Evolutionary conservation across 805 yeast genomes (phyloP), one percentile per base, ranked within the genome.

Genomic region (Hanseniaspora meyeri): DNA sequence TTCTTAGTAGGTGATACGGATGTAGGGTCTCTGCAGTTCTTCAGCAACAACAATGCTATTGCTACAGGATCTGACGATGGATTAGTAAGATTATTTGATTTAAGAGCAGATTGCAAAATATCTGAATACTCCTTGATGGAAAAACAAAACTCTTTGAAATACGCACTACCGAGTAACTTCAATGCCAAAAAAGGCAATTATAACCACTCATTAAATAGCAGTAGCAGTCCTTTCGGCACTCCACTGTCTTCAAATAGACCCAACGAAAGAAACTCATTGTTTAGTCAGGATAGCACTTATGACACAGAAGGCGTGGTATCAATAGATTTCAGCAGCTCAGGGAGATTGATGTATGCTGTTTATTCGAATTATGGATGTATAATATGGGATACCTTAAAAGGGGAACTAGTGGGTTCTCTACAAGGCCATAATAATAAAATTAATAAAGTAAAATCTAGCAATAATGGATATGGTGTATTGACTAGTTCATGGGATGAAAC

Each of bases 401-500:
- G 80, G 14, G 81, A 79, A 56, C 70, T 84, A 16, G 78, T 87
- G 7, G 89, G 87, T 0, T 72, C 77, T 19, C 65, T 87, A 52
- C 82, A 80, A 32, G 87, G 85, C 0, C 93, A 86, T 62, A 64
- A 70, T 11, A 80, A 79, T 60, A 74, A 82, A 49, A 76, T 85
- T 10, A 79, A 81, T 51, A 79, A 80, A 61, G 83, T 89, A 2
- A 71, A 74, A 40, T 76, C 82, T 1, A 78, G 89, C 60, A 82
- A 82, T 0, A 87, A 87, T 67, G 96, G 96, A 0, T 65, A 78
- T 24, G 89, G 84, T 0, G 75, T 89, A 10, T 81, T 83, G 57
- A 85, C 95, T 1, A 83, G 86, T 1, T 83, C 91, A 1, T 83
- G 95, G 85, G 95, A 87, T 65, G 69, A 81, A 8, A 80, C 90